A percentile compares a stretch with the other conserved stretches of the same genome.
These are phyloP conservation scores for Cyberlindnera maclurae DNA, from an alignment of 805 yeast species.

Conservation along the genomic window DNA sequence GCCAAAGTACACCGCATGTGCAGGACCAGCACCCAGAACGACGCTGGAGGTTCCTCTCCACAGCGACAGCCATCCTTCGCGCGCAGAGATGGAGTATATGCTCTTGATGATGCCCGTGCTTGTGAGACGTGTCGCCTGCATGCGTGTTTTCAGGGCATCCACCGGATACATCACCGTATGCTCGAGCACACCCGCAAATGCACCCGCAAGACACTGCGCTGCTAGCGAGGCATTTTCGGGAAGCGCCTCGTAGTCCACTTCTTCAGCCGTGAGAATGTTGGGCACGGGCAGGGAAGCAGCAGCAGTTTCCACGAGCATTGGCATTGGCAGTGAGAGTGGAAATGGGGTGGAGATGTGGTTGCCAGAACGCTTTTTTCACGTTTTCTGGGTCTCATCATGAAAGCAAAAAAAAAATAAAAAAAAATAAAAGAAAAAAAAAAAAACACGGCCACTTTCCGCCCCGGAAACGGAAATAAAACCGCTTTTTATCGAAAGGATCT, in stretches of 20 bases:
- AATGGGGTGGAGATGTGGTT: too few species aligned
- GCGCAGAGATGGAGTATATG: conserved; percentile 63
- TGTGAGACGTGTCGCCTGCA: conserved; percentile 45
- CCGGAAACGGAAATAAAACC: too few species aligned
- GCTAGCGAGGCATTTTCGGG: conserved; percentile 79
- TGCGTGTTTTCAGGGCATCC: conserved; percentile 89
- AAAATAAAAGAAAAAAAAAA: too few species aligned
- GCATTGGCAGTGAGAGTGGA: too few species aligned
- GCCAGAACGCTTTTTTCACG: too few species aligned
- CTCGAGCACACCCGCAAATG: conserved; percentile 96
- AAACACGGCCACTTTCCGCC: too few species aligned
- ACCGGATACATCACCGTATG: conserved; percentile 96
- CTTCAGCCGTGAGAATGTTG: conserved; percentile 26
- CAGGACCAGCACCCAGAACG: conserved; percentile 95
- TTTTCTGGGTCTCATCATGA: too few species aligned
- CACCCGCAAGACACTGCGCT: conserved; percentile 87
- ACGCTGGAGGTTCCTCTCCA: conserved; percentile 96
- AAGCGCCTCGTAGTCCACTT: conserved; percentile 83
- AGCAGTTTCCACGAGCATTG: too few species aligned
- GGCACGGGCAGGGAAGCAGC: not conserved
- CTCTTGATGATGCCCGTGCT: conserved; percentile 37
- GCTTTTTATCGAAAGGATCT: too few species aligned
- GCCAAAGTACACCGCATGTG: conserved; percentile 95
- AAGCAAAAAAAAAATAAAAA: too few species aligned
- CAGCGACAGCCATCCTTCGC: conserved; percentile 80